Evolutionary conservation across 2,329 filamentous ascomycete species (phyloP).

Genomic region (Diaporthe citri): DNA sequence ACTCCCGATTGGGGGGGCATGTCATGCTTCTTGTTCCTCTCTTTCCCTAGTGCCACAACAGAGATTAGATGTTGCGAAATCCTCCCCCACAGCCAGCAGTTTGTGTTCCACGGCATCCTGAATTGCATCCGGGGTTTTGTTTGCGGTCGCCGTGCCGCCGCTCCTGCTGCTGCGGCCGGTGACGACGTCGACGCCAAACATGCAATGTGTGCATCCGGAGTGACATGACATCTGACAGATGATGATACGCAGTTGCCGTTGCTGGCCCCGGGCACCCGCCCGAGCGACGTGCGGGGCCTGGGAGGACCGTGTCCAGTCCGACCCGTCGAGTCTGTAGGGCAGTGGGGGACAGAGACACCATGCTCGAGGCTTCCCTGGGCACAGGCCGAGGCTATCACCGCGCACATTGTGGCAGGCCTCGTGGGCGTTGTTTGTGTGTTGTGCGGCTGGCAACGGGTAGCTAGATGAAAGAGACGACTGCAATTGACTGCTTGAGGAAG

Average conservation of each 20-base stretch:
- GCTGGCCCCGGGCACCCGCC: not conserved
- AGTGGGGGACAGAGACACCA: not conserved
- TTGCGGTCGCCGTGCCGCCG: conserved; percentile 3
- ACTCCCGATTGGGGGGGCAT: conserved; percentile 12
- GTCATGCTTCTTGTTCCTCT: not conserved
- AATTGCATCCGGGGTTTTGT: conserved; percentile 7
- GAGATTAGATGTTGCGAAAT: conserved; percentile 4
- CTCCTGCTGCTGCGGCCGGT: not conserved
- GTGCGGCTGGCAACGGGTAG: not conserved
- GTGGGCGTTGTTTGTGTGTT: not conserved
- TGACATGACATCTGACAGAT: conserved; percentile 29
- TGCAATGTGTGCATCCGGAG: conserved; percentile 4
- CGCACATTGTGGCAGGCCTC: conserved; percentile 18
- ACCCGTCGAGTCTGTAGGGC: conserved; percentile 20
- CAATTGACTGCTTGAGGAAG: not conserved
- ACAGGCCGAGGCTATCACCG: not conserved
- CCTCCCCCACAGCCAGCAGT: not conserved
- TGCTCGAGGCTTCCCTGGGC: not conserved
- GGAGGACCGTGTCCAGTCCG: not conserved
- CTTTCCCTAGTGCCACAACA: conserved; percentile 11
- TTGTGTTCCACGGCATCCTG: conserved; percentile 13
- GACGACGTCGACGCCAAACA: conserved; percentile 6
- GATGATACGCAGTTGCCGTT: not conserved
- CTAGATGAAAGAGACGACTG: not conserved
- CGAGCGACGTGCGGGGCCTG: not conserved